Conservation (phyloP, 371 early-diverging fungal species). For the Mortierella sp. region DNA sequence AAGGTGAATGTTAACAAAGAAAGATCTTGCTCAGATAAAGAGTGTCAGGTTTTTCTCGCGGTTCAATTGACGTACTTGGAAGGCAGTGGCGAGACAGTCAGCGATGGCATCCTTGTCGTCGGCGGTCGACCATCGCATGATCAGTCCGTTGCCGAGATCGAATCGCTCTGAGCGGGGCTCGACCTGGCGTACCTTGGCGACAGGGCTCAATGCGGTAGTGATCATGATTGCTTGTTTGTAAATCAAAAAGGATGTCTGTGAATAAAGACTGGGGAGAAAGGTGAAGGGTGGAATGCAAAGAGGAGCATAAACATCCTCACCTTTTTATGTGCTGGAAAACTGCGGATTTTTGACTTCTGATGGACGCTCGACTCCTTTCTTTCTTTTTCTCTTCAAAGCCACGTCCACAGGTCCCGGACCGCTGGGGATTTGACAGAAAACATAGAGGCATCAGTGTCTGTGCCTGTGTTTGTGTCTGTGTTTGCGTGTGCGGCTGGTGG, state of each 20-base stretch:
- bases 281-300: not conserved
- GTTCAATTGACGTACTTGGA: not conserved
- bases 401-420: not conserved
- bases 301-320: not conserved
- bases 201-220: not conserved
- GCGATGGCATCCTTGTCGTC: constrained; percentile 18
- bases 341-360: not conserved
- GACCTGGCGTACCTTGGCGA: not conserved
- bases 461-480: no score
- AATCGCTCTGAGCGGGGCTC: constrained; percentile 20
- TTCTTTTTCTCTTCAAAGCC: not conserved
- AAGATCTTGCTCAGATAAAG: not conserved
- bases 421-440: no score
- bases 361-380: no score
- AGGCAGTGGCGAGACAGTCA: constrained; percentile 4
- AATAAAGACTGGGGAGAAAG: not conserved
- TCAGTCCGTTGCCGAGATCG: constrained; percentile 33
- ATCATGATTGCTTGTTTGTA: not conserved
- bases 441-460: no score
- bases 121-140: constrained; percentile 43
- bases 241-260: no score
- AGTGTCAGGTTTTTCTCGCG: not conserved
- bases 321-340: not conserved
- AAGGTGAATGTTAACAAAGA: not conserved
- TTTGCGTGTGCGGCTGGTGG: no score